Evolutionary conservation across 179 eudicot species (phyloP), one percentile per base, ranked within the genome.

Genomic region (Spinacia oleracea): DNA sequence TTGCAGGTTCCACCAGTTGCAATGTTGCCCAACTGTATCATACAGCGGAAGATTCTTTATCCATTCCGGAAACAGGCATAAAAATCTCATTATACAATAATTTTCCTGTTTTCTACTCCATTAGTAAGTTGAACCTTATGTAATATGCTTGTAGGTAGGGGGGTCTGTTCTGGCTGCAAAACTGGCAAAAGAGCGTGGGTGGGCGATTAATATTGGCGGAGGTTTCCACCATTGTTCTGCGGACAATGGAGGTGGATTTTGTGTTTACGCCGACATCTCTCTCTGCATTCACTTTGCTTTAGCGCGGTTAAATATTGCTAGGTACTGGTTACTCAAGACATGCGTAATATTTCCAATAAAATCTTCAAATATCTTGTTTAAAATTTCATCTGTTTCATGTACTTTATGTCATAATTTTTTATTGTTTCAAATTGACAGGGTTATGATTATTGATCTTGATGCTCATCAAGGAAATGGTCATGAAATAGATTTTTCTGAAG

Each of bases 381-480:
- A 40, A 59, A 21, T 29, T 31, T 31, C 1, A 12, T n/a, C 56
- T 25, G 4, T 15, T 29, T 46, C 12, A 62, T 51, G 29, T 27
- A 56, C 12, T 29, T 42, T 20, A 7, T 73, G 70, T 56, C 25
- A 32, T 9, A 46, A 43, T 74, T 65, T 40, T 23, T 76, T 55
- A 31, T 77, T 79, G 70, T 85, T 83, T 46, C 38, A 42, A 53
- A 72, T 65, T 67, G 70, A 20, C 90, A 95, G 98, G 89, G 97
- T 86, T 78, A 89, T 91, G 97, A 93, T 95, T 76, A 89, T 95
- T 75, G 98, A 95, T 86, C 97, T 95, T 78, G 98, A 95, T 90
- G 98, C 98, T 53, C 98, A 95, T 86, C 98, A 94, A 87, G 96
- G 97, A 82, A 92, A 92, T 84, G 98, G 97, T 65, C 97, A 93